These are phyloP conservation scores for Phytophthora multivora DNA, from an alignment of 352 stramenopile species.

Conservation along the genomic window DNA sequence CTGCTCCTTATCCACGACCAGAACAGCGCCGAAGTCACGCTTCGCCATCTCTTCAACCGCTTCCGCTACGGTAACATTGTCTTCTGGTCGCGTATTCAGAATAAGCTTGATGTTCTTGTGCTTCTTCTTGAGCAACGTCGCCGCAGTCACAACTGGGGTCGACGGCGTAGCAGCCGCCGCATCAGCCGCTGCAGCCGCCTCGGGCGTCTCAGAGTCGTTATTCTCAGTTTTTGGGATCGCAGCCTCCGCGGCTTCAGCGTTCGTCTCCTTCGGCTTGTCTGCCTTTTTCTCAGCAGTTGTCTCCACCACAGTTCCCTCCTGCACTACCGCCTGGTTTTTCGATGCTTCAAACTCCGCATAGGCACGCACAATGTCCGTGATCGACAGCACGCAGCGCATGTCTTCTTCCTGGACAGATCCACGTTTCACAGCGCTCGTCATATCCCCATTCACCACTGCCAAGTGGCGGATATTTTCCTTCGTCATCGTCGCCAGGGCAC, in stretches of 20 bases:
- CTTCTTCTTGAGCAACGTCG: constrained; percentile 83
- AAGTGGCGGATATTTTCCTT: constrained; percentile 88
- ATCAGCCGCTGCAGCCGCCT: constrained; percentile 2
- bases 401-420: constrained; percentile 79
- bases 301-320: constrained; percentile 2
- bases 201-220: constrained; percentile 8
- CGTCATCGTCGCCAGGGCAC: constrained; percentile 84
- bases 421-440: constrained; percentile 72
- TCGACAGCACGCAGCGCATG: constrained; percentile 86
- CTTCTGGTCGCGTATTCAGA: constrained; percentile 79
- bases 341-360: constrained; percentile 70
- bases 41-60: constrained; percentile 79
- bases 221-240: constrained; percentile 3
- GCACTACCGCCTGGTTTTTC: constrained; percentile 39
- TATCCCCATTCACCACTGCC: constrained; percentile 80
- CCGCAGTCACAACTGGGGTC: constrained; percentile 54
- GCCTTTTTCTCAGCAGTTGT: not conserved
- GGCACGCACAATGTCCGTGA: constrained; percentile 85
- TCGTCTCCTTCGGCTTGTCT: constrained; percentile 12
- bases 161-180: constrained; percentile 3
- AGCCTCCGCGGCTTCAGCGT: constrained; percentile 4
- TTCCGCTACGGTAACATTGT: constrained; percentile 77
- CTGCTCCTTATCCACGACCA: constrained; percentile 86
- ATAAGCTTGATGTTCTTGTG: constrained; percentile 83
- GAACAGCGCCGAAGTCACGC: constrained; percentile 81